Conservation (phyloP, 331 rosid genomes). For the Acacia pycnantha region DNA sequence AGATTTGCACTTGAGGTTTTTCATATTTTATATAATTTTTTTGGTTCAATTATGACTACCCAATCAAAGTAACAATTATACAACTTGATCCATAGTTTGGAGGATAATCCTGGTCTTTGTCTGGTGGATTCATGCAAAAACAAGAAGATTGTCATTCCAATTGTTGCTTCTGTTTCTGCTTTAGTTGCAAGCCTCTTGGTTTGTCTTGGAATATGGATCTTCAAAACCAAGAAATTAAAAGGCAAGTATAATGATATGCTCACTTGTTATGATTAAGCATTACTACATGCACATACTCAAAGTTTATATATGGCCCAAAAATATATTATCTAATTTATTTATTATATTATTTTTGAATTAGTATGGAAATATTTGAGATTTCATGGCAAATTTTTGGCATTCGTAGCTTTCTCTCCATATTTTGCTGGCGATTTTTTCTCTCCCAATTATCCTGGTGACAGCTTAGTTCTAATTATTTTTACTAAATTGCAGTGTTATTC, state of each 20-base stretch:
- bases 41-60: background rate
- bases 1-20: conserved; percentile 5
- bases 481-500: background rate
- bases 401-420: background rate
- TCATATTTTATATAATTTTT: background rate
- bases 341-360: too few species aligned
- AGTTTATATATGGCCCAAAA: too few species aligned
- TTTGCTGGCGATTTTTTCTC: background rate
- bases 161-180: background rate
- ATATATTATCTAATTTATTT: too few species aligned
- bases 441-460: background rate
- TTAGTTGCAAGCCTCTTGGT: background rate
- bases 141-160: background rate
- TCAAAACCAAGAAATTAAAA: background rate
- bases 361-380: too few species aligned
- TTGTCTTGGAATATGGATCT: background rate
- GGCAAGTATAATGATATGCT: background rate
- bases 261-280: background rate
- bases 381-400: background rate
- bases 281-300: background rate
- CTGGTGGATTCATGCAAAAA: background rate
- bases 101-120: background rate
- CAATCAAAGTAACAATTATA: background rate
- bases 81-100: background rate
- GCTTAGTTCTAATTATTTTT: background rate